Percentiles rank a stretch among this genome's conserved stretches.
Conservation (phyloP, 2,329 filamentous ascomycete species). For the Aspergillus sp. region DNA sequence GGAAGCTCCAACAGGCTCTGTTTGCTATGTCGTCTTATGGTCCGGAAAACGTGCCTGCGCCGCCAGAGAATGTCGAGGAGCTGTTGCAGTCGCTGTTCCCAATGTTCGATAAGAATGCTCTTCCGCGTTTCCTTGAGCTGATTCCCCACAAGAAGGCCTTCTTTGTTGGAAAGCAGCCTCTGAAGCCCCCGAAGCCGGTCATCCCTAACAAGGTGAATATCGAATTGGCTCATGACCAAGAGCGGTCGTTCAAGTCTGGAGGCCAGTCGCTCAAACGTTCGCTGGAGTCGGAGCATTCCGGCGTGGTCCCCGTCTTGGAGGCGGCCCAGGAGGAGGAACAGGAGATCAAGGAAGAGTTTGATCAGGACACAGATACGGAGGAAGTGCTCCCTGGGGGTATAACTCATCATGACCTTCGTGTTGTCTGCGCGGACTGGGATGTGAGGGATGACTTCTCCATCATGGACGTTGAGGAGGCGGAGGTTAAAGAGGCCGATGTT, state of each 20-base stretch:
- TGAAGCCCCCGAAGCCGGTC: slow-evolving; percentile 77
- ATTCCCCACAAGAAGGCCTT: slow-evolving; percentile 78
- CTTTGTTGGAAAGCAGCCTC: slow-evolving; percentile 75
- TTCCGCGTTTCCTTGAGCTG: slow-evolving; percentile 78
- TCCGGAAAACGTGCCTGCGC: slow-evolving; percentile 65
- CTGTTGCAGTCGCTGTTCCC: slow-evolving; percentile 80
- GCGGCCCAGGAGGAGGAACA: slow-evolving; percentile 54
- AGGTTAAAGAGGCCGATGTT: slow-evolving; percentile 21
- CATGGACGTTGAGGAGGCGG: slow-evolving; percentile 35
- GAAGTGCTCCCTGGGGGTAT: slow-evolving; percentile 67
- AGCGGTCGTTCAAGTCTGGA: slow-evolving; percentile 78
- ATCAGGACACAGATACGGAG: slow-evolving; percentile 61
- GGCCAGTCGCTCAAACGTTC: slow-evolving; percentile 58
- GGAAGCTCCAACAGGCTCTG: slow-evolving; percentile 49
- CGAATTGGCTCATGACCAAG: slow-evolving; percentile 82
- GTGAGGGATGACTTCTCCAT: slow-evolving; percentile 57
- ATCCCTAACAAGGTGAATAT: slow-evolving; percentile 85
- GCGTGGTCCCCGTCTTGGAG: slow-evolving; percentile 51
- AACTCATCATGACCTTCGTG: slow-evolving; percentile 75
- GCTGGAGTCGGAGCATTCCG: slow-evolving; percentile 57
- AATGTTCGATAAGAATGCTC: slow-evolving; percentile 71
- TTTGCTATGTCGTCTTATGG: slow-evolving; percentile 49
- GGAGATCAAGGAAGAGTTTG: slow-evolving; percentile 52
- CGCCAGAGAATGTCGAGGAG: slow-evolving; percentile 72
- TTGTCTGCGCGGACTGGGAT: slow-evolving; percentile 86